Evolutionary conservation across 2,329 filamentous ascomycete genomes (phyloP).

Genomic region (Fusarium odoratissimum): DNA sequence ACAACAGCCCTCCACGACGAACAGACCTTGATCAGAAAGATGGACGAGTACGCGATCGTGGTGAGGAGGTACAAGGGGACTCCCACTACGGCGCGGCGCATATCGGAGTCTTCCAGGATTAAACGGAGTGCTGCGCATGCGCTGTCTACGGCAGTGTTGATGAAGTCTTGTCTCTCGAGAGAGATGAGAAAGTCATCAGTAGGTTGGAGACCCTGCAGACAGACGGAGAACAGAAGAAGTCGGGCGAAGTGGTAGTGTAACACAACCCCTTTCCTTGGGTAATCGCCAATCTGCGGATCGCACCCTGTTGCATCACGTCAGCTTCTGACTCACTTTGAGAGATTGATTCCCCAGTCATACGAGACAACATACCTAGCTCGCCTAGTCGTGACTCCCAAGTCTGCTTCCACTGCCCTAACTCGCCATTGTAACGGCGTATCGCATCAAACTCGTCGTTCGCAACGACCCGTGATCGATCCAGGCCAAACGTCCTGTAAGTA

Average conservation of each 20-base stretch:
- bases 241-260: neutral
- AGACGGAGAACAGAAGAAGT: neutral
- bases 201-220: neutral
- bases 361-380: neutral
- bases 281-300: neutral
- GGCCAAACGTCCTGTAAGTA: neutral
- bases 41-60: neutral
- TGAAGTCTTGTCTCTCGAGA: neutral
- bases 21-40: neutral
- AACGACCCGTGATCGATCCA: neutral
- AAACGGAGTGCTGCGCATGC: neutral
- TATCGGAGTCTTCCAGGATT: neutral
- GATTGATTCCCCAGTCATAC: neutral
- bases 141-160: neutral
- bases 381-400: neutral
- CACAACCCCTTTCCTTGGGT: neutral
- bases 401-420: neutral
- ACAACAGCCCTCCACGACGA: neutral
- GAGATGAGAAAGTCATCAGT: neutral
- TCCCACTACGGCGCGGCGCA: neutral
- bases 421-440: neutral
- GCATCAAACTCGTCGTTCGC: neutral
- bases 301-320: neutral
- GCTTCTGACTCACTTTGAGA: fast-evolving
- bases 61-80: neutral